Conservation (phyloP, 768 basidiomycete genomes). For the Collybia nuda region DNA sequence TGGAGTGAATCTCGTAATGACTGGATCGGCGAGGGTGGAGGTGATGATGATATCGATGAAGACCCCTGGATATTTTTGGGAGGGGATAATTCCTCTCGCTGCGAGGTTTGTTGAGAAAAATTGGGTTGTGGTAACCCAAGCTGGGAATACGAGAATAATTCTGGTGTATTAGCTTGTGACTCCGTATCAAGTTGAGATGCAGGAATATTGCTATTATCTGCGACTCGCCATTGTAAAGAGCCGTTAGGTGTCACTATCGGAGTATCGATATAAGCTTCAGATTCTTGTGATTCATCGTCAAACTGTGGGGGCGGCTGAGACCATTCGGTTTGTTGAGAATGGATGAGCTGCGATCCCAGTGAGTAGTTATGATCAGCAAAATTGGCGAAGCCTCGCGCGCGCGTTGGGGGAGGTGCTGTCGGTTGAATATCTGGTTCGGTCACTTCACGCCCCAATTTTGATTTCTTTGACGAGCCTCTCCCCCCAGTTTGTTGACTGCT, state of each 20-base stretch:
- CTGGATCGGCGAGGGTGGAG: conserved; percentile 3
- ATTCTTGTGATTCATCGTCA: conserved; percentile 38
- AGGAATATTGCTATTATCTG: conserved; percentile 29
- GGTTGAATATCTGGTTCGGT: conserved; percentile 30
- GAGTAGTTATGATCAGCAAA: conserved; percentile 18
- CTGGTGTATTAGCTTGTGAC: conserved; percentile 24
- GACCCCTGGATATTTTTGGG: conserved; percentile 15
- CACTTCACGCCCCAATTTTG: conserved; percentile 27
- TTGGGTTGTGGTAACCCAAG: conserved; percentile 27
- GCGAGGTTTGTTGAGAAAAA: not conserved
- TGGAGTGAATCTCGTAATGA: conserved; percentile 7
- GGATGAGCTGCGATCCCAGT: conserved; percentile 4
- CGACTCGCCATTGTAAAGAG: conserved; percentile 42
- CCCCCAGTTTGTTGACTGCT: conserved; percentile 1
- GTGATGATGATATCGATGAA: conserved; percentile 17
- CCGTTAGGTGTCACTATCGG: conserved; percentile 57
- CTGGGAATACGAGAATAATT: conserved; percentile 35
- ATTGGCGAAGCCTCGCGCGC: conserved; percentile 23
- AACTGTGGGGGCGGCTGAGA: conserved; percentile 26
- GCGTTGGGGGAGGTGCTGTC: conserved; percentile 13
- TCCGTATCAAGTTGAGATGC: conserved; percentile 35
- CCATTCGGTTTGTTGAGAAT: conserved; percentile 22
- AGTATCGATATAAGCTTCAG: conserved; percentile 46
- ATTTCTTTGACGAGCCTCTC: conserved; percentile 16
- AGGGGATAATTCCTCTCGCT: conserved; percentile 9